Evolutionary conservation across 2,329 filamentous ascomycete genomes (phyloP).

Genomic region (Aureobasidium uvarum): DNA sequence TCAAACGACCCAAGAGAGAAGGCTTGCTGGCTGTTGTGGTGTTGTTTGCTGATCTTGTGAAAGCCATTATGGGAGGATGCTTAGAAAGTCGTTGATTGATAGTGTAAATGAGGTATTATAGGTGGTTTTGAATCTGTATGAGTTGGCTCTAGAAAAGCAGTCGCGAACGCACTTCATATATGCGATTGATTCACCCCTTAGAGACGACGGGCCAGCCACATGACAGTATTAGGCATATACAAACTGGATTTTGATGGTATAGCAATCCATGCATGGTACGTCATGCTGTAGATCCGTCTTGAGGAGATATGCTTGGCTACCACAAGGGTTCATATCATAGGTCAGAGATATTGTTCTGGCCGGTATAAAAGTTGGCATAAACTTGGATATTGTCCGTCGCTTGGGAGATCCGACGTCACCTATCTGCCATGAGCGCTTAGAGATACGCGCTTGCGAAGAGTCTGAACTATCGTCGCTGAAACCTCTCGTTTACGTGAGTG

Average conservation of each 20-base stretch:
- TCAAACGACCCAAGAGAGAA: conserved; percentile 56
- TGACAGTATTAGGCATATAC: conserved; percentile 3
- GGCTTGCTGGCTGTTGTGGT: conserved; percentile 46
- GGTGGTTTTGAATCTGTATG: background rate
- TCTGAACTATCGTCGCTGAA: background rate
- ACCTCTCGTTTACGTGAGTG: too few species aligned
- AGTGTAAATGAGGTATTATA: background rate
- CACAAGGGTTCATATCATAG: conserved; percentile 4
- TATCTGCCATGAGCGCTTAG: background rate
- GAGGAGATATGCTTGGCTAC: background rate
- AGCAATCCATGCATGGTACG: conserved; percentile 13
- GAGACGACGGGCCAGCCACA: conserved; percentile 19
- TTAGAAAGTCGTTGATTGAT: background rate
- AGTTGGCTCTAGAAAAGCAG: background rate
- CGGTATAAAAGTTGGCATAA: conserved; percentile 8
- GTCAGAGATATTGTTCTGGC: background rate
- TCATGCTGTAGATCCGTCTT: conserved; percentile 13
- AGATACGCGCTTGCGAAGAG: background rate
- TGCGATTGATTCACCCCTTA: background rate
- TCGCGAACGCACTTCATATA: conserved; percentile 10
- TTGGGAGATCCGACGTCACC: background rate
- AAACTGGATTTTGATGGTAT: conserved; percentile 22
- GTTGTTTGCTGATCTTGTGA: conserved; percentile 23
- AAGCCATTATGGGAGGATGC: conserved; percentile 16
- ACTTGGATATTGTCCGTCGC: conserved; percentile 1